Percentiles rank a stretch among this genome's conserved stretches.
Evolutionary conservation across 202 grass and related monocot genomes (phyloP).

Genomic region (Setaria viridis): DNA sequence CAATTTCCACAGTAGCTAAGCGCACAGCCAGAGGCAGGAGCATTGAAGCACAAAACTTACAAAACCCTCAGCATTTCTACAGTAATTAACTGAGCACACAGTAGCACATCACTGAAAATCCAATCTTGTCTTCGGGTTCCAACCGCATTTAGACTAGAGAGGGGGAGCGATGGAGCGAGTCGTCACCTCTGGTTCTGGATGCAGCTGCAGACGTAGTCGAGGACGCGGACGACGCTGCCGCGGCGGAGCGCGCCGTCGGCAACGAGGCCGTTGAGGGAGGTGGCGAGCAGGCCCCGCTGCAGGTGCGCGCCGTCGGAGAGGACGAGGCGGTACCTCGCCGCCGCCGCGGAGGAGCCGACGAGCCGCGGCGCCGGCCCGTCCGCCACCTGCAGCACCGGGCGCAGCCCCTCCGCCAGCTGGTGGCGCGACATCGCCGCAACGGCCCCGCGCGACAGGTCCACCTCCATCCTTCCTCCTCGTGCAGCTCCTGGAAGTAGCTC

Average conservation of each 20-base stretch:
- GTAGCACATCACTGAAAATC: not conserved
- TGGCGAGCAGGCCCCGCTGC: conserved; percentile 67
- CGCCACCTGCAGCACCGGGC: conserved; percentile 77
- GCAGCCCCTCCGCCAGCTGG: conserved; percentile 31
- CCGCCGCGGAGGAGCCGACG: conserved; percentile 33
- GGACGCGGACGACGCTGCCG: conserved; percentile 62
- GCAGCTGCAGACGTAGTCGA: conserved; percentile 65
- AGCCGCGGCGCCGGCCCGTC: conserved; percentile 59
- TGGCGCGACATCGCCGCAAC: conserved; percentile 57
- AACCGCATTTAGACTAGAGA: not conserved
- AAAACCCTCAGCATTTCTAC: not conserved
- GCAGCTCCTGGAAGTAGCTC: not conserved
- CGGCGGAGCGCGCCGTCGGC: conserved; percentile 46
- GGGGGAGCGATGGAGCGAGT: not conserved
- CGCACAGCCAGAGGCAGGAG: too few species aligned
- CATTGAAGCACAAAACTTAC: not conserved
- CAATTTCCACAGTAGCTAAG: not conserved
- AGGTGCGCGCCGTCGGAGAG: conserved; percentile 74
- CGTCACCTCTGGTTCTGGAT: conserved; percentile 42
- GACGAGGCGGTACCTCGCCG: conserved; percentile 63
- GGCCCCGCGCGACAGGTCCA: conserved; percentile 54
- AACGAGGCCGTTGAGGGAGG: conserved; percentile 60
- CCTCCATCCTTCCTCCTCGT: not conserved
- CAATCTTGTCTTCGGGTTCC: not conserved
- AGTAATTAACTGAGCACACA: not conserved